Percentiles rank a stretch among this genome's conserved stretches.
Conservation (phyloP, 768 basidiomycete species). For the Hygrocybe punicea region DNA sequence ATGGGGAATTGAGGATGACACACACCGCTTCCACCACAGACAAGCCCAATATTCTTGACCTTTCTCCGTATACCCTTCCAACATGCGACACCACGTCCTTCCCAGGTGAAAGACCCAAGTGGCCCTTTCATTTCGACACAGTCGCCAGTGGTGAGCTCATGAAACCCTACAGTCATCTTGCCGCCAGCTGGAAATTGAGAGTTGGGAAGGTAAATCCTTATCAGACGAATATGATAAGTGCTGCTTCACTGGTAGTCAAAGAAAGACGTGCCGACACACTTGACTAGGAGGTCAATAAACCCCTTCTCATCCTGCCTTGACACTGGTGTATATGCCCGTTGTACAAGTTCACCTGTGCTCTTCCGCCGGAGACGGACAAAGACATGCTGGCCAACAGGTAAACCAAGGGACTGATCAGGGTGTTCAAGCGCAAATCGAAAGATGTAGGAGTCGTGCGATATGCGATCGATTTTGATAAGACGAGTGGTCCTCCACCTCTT, state of each 20-base stretch:
- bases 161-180: slow-evolving; percentile 47
- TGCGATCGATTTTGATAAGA: slow-evolving; percentile 34
- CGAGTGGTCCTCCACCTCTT: slow-evolving; percentile 48
- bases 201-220: slow-evolving; percentile 45
- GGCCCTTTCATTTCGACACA: slow-evolving; percentile 57
- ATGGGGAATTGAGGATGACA: background rate
- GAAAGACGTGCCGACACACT: slow-evolving; percentile 29
- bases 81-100: slow-evolving; percentile 37
- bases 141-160: slow-evolving; percentile 47
- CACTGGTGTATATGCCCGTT: slow-evolving; percentile 61
- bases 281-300: slow-evolving; percentile 52
- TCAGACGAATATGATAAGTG: background rate
- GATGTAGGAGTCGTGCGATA: slow-evolving; percentile 49
- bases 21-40: slow-evolving; percentile 56
- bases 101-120: slow-evolving; percentile 54
- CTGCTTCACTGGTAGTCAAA: background rate
- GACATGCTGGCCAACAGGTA: slow-evolving; percentile 60
- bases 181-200: slow-evolving; percentile 43
- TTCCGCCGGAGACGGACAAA: slow-evolving; percentile 48
- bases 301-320: slow-evolving; percentile 42
- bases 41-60: slow-evolving; percentile 46
- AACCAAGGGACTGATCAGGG: slow-evolving; percentile 44
- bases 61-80: slow-evolving; percentile 36
- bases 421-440: slow-evolving; percentile 49
- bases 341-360: slow-evolving; percentile 42